Evolutionary conservation across 2,329 filamentous ascomycete genomes (phyloP).

Genomic region (Scopulariopsis brevicaulis): DNA sequence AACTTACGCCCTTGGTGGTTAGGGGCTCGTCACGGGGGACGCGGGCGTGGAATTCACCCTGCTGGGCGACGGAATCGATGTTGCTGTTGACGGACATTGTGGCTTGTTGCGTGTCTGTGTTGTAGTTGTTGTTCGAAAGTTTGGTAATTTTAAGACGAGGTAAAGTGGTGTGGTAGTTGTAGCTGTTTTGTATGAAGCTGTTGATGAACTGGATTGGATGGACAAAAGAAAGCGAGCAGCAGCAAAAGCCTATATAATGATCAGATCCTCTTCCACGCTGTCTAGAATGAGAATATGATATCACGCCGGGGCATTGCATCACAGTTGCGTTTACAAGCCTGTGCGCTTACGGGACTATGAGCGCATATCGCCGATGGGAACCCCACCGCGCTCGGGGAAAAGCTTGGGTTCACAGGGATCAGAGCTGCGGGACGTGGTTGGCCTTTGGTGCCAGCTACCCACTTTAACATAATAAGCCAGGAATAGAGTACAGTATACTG

Average conservation of each 20-base stretch:
- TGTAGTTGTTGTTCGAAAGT: background rate
- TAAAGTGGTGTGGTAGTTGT: background rate
- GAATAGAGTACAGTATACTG: too few species aligned
- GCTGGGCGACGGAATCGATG: conserved; percentile 35
- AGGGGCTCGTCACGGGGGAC: conserved; percentile 39
- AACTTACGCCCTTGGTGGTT: conserved; percentile 40
- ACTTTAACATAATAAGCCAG: too few species aligned
- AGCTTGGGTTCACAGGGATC: too few species aligned
- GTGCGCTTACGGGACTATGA: background rate
- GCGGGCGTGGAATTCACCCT: conserved; percentile 43
- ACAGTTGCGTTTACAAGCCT: background rate
- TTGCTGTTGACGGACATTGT: conserved; percentile 32
- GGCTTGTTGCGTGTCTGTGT: background rate
- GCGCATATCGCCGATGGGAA: too few species aligned
- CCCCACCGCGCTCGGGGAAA: too few species aligned
- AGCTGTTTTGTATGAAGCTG: background rate
- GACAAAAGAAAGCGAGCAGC: background rate
- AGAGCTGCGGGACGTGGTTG: too few species aligned
- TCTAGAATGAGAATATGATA: background rate
- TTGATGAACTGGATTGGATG: background rate
- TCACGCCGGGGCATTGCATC: background rate
- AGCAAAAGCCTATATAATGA: background rate
- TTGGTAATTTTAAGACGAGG: background rate
- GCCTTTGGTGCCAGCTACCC: too few species aligned
- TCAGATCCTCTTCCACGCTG: background rate